Evolutionary conservation across 1,284 basidiomycete species (phyloP), one percentile per base, ranked within the genome.

Genomic region (Sanguinoderma infundibulare): DNA sequence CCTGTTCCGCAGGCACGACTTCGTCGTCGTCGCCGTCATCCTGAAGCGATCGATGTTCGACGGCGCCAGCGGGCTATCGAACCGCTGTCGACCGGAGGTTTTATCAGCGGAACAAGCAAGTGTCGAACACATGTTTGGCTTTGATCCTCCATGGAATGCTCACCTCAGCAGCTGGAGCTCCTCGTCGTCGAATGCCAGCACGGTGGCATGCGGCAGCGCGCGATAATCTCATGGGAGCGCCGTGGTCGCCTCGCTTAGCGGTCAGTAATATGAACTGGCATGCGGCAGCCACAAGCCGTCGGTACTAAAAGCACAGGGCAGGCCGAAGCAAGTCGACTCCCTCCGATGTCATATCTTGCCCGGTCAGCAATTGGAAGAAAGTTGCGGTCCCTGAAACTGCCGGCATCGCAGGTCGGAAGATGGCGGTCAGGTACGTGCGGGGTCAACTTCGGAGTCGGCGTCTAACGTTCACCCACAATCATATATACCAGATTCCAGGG

Each of bases 401-500:
- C 14, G 39, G 15, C 28, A 34, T 26, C 17, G 53, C 38, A 7
- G 22, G 39, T 15, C 38, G 42, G 42, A 44, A 9, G 30, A 50
- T 20, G 38, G 30, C 20, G 28, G 36, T 40, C 28, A 22, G 57
- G 40, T 51, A 38, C 22, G 22, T 44, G 26, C 38, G 9, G n/a
- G 7, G 28, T 30, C 47, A 50, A 34, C 47, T 22, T 28, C 28
- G 24, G 50, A 36, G 14, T 51, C 50, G 35, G 50, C 50, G 50
- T 36, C 32, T 35, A 51, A 35, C 30, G 10, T 24, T 7, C 50
- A 34, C 32, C 32, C 50, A 28, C 35, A 24, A 12, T 28, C 12
- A 57, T 46, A 55, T 44, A 57, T 34, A 59, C 38, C 51, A 58
- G 36, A 65, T 58, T 53, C 44, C 57, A 38, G 30, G 38, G 22